These are phyloP conservation scores for Cercophora newfieldiana DNA, from an alignment of 495 filamentous ascomycete species.

Conservation along the genomic window DNA sequence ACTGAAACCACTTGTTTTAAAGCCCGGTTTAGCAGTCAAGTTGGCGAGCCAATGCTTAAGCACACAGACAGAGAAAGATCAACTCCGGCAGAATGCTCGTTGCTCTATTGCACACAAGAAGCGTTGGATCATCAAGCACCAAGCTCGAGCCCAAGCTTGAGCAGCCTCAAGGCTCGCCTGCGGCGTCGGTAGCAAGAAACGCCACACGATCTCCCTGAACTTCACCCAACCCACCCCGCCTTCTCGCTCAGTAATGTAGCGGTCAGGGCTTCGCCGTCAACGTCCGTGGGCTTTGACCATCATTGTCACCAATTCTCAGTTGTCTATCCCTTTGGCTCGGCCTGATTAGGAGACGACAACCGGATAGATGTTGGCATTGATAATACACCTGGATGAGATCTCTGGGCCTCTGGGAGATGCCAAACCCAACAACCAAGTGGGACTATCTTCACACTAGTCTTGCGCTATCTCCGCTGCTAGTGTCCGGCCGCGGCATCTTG, in stretches of 20 bases:
- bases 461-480: background rate
- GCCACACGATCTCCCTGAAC: constrained; percentile 10
- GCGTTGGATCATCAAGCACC: background rate
- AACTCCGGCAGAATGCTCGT: background rate
- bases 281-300: constrained; percentile 7
- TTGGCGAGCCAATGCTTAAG: background rate
- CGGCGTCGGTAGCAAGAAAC: background rate
- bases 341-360: constrained; percentile 4
- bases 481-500: background rate
- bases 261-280: background rate
- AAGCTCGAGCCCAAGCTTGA: background rate
- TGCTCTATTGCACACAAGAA: background rate
- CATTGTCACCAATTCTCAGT: background rate
- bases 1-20: constrained; percentile 3
- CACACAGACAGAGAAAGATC: background rate
- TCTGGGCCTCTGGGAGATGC: background rate
- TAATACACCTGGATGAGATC: background rate
- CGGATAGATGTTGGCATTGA: background rate
- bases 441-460: background rate
- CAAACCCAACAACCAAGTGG: too few relatives aligned
- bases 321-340: background rate
- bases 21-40: constrained; percentile 4
- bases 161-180: background rate
- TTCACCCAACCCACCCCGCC: constrained; percentile 21
- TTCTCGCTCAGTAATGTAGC: background rate